Conservation (phyloP, 2,329 filamentous ascomycete species). For the Didymella sp. region DNA sequence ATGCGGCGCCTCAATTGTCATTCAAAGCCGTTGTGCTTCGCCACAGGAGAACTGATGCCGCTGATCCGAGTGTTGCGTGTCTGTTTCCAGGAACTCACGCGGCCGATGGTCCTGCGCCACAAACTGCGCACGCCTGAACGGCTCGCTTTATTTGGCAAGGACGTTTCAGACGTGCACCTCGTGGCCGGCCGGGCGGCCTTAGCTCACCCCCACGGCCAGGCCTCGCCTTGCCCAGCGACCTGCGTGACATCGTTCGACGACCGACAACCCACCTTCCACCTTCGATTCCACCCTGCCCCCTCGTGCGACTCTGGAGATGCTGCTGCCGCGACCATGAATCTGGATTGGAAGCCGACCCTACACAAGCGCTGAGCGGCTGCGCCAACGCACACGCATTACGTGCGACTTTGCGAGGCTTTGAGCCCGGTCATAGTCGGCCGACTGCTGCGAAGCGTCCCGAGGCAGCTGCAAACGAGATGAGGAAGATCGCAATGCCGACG, state of each 20-base stretch:
- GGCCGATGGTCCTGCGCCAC: constrained; percentile 4
- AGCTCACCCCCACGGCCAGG: constrained; percentile 10
- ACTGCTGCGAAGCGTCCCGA: constrained; percentile 13
- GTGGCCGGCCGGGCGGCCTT: constrained; percentile 10
- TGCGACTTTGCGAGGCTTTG: constrained; percentile 4
- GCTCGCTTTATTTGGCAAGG: constrained; percentile 12
- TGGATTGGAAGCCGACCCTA: constrained; percentile 7
- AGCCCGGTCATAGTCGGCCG: constrained; percentile 17
- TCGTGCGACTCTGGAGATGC: constrained; percentile 17
- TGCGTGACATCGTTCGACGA: constrained; percentile 16
- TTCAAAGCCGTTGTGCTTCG: background rate
- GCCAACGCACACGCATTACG: constrained; percentile 2
- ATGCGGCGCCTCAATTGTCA: constrained; percentile 4
- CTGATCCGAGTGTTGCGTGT: background rate
- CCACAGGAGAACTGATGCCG: background rate
- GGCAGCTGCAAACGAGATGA: constrained; percentile 14
- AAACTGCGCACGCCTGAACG: constrained; percentile 3
- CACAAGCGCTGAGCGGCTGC: constrained; percentile 22
- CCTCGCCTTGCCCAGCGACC: constrained; percentile 15
- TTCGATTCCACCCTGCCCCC: constrained; percentile 8
- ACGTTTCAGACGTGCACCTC: constrained; percentile 18
- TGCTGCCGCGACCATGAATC: constrained; percentile 17
- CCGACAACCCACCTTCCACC: constrained; percentile 20
- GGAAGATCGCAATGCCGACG: constrained; percentile 25
- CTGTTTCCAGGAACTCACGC: constrained; percentile 10